A percentile compares a stretch with the other conserved stretches of the same genome.
Conservation (phyloP, 164 flowering plant species). For the Aristolochia fimbriata region DNA sequence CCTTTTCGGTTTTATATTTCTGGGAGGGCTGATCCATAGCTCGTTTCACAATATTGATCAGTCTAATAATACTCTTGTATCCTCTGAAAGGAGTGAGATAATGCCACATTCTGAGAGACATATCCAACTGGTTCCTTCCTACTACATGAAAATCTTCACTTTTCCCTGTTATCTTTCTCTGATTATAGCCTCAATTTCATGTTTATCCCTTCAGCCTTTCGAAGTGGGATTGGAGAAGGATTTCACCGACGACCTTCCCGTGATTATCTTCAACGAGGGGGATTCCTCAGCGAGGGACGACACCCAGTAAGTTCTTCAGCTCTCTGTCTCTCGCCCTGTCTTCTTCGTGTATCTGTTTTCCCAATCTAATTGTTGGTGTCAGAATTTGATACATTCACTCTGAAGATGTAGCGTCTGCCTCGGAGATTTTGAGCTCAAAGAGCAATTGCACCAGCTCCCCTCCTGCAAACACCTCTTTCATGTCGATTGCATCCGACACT, state of each 20-base stretch:
- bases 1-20: neutral
- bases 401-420: constrained; percentile 81
- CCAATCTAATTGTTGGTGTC: neutral
- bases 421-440: constrained; percentile 70
- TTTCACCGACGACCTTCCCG: constrained; percentile 47
- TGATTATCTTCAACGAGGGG: constrained; percentile 50
- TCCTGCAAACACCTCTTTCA: constrained; percentile 78
- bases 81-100: neutral
- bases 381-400: neutral
- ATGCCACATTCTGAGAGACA: neutral
- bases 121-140: neutral
- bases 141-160: neutral
- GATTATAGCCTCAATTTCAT: neutral
- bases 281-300: constrained; percentile 27
- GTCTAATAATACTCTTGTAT: no score
- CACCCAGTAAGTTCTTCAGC: constrained; percentile 43
- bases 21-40: neutral
- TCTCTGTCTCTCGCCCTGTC: neutral
- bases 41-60: no score
- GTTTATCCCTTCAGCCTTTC: constrained; percentile 24
- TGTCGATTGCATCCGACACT: constrained; percentile 57
- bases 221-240: constrained; percentile 40
- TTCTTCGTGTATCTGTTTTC: neutral
- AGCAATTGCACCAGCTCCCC: constrained; percentile 59
- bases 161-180: neutral